Conservation (phyloP, 2,329 filamentous ascomycete genomes). For the Exophiala sp. region DNA sequence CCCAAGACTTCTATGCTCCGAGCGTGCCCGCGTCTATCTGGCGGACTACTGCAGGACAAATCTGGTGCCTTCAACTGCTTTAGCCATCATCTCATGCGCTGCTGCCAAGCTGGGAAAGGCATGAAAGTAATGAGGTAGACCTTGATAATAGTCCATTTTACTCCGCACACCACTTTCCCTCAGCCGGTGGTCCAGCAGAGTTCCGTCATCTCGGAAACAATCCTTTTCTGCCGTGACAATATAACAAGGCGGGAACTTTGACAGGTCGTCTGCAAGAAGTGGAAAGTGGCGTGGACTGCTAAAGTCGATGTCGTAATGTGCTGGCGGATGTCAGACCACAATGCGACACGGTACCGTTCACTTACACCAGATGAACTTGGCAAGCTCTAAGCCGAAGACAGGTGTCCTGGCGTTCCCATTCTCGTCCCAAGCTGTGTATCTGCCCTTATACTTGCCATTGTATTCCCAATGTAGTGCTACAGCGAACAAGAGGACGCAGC, state of each 20-base stretch:
- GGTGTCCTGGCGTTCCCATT: conserved; percentile 19
- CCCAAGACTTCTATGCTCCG: no score
- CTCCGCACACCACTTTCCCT: conserved; percentile 45
- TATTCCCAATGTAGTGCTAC: conserved; percentile 22
- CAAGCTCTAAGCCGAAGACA: conserved; percentile 16
- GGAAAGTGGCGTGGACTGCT: conserved; percentile 19
- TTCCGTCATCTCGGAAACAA: conserved; percentile 48
- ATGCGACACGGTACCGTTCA: not conserved
- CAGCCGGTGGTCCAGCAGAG: conserved; percentile 51
- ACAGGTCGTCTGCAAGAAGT: conserved; percentile 20
- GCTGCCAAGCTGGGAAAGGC: conserved; percentile 18
- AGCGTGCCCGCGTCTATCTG: not conserved
- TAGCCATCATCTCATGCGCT: conserved; percentile 23
- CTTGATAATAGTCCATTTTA: conserved; percentile 43
- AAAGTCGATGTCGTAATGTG: conserved; percentile 23
- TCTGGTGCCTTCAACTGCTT: conserved; percentile 18
- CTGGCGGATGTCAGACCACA: conserved; percentile 1
- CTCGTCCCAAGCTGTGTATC: conserved; percentile 21
- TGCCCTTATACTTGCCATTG: conserved; percentile 21
- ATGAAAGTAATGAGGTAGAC: conserved; percentile 41
- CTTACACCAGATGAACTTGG: conserved; percentile 26
- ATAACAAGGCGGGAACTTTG: conserved; percentile 22
- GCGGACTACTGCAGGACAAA: conserved; percentile 15
- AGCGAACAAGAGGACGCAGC: conserved; percentile 18
- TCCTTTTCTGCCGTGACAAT: conserved; percentile 28